Evolutionary conservation across 2,329 filamentous ascomycete species (phyloP).

Genomic region (Colletotrichum plurivorum): DNA sequence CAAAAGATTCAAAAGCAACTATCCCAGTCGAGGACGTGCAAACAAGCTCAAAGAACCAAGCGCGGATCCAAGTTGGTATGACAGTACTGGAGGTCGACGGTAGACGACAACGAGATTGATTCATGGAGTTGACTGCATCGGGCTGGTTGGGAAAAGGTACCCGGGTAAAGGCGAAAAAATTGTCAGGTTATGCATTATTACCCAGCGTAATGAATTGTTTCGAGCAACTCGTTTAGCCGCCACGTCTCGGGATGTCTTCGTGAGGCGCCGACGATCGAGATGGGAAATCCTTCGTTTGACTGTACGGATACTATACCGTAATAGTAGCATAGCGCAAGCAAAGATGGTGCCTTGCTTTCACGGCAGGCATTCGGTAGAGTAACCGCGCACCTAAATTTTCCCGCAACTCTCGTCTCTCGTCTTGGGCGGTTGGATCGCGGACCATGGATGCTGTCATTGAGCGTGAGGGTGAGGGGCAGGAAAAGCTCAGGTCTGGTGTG

Average conservation of each 20-base stretch:
- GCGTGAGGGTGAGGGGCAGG: slow-evolving; percentile 33
- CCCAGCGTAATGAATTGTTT: background rate
- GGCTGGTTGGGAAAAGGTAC: background rate
- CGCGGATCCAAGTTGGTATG: background rate
- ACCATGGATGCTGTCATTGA: slow-evolving; percentile 30
- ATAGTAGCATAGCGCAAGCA: background rate
- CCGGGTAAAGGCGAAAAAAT: background rate
- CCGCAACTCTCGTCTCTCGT: slow-evolving; percentile 6
- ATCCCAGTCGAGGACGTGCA: slow-evolving; percentile 13
- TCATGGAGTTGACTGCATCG: no score
- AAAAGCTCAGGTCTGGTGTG: slow-evolving; percentile 12
- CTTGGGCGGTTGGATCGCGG: slow-evolving; percentile 25
- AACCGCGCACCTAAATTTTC: background rate
- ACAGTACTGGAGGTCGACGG: no score
- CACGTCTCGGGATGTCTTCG: background rate
- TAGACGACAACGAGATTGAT: no score
- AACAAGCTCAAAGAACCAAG: slow-evolving; percentile 4
- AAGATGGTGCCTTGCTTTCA: background rate
- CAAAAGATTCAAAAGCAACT: background rate
- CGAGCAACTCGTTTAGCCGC: slow-evolving; percentile 3
- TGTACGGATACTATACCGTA: no score
- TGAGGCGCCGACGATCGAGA: background rate
- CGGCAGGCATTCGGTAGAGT: slow-evolving; percentile 26
- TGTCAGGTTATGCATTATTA: background rate
- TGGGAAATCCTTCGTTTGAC: background rate